Evolutionary conservation across 495 filamentous ascomycete species (phyloP).

Genomic region (Darksidea phi): DNA sequence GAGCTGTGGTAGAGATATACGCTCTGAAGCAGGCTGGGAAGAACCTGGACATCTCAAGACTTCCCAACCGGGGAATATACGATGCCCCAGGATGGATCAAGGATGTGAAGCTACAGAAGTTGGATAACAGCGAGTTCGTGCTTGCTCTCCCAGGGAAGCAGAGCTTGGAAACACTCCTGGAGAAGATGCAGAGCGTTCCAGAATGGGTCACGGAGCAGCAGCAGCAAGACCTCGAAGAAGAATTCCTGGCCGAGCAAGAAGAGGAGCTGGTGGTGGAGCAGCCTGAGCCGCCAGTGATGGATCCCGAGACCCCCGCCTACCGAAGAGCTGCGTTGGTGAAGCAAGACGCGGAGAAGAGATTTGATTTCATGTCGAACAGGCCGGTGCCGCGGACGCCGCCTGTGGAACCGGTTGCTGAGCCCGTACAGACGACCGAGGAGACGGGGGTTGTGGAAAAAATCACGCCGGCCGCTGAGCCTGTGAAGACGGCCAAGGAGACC

Average conservation of each 20-base stretch:
- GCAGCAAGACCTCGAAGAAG: no score
- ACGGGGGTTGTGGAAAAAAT: constrained; percentile 1
- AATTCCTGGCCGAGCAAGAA: neutral
- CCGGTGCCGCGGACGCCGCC: constrained; percentile 9
- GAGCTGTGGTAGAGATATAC: constrained; percentile 61
- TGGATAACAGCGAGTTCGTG: neutral
- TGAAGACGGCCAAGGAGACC: neutral
- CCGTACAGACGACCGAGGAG: neutral
- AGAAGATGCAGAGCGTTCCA: constrained; percentile 9
- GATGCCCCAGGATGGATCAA: constrained; percentile 10
- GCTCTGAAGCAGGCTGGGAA: constrained; percentile 49
- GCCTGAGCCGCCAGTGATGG: neutral
- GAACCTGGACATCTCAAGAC: constrained; percentile 35
- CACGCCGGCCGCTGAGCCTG: no score
- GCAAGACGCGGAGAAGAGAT: constrained; percentile 7
- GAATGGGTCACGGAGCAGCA: neutral
- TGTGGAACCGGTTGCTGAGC: neutral
- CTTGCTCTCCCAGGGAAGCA: neutral
- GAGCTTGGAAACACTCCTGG: neutral
- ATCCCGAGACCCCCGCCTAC: neutral
- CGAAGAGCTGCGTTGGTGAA: constrained; percentile 3
- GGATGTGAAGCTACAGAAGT: constrained; percentile 9
- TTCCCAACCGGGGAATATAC: constrained; percentile 16
- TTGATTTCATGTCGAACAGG: constrained; percentile 31
- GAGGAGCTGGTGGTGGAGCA: neutral